A percentile compares a stretch with the other conserved stretches of the same genome.
phyloP scores from a whole-genome alignment of 2,329 filamentous ascomycete genomes.

The Cladosporium sp. region DNA sequence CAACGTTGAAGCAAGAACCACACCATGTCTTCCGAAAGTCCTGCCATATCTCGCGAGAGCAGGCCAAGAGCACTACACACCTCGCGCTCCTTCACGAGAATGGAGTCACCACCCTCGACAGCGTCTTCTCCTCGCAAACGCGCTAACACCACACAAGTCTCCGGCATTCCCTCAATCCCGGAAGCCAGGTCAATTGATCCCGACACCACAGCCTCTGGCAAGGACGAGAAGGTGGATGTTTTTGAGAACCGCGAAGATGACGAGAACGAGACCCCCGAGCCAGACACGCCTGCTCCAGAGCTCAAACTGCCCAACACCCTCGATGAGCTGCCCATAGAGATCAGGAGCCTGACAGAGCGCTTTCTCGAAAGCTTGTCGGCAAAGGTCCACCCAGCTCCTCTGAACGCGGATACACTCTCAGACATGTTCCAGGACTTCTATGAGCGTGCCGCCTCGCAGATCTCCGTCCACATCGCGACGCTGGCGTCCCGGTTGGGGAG shows the following conservation, averaged over 20 bases:
- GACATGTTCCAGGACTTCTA: conserved; percentile 97
- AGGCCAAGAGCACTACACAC: conserved; percentile 41
- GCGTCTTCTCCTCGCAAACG: conserved; percentile 39
- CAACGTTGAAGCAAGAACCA: conserved; percentile 4
- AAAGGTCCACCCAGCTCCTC: conserved; percentile 80
- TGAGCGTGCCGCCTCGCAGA: conserved; percentile 72
- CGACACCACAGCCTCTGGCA: conserved; percentile 33
- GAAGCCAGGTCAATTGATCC: conserved; percentile 43
- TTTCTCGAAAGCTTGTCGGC: conserved; percentile 89
- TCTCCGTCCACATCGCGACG: conserved; percentile 81
- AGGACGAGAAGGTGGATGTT: conserved; percentile 42
- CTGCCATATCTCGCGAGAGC: conserved; percentile 7
- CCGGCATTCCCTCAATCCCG: conserved; percentile 44
- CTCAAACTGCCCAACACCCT: conserved; percentile 63
- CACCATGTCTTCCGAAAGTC: conserved; percentile 12
- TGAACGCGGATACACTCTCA: conserved; percentile 78
- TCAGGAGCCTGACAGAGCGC: conserved; percentile 84
- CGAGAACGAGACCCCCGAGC: conserved; percentile 24
- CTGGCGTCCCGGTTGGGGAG: conserved; percentile 72
- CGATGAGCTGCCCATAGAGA: conserved; percentile 90
- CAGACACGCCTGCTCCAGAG: conserved; percentile 30
- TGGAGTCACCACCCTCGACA: conserved; percentile 34
- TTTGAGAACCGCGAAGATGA: conserved; percentile 44
- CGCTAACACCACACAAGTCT: conserved; percentile 49
- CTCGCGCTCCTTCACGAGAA: conserved; percentile 52